Evolutionary conservation across 306 rosid genomes (phyloP), one percentile per base, ranked within the genome.

Genomic region (Quercus engelmannii): DNA sequence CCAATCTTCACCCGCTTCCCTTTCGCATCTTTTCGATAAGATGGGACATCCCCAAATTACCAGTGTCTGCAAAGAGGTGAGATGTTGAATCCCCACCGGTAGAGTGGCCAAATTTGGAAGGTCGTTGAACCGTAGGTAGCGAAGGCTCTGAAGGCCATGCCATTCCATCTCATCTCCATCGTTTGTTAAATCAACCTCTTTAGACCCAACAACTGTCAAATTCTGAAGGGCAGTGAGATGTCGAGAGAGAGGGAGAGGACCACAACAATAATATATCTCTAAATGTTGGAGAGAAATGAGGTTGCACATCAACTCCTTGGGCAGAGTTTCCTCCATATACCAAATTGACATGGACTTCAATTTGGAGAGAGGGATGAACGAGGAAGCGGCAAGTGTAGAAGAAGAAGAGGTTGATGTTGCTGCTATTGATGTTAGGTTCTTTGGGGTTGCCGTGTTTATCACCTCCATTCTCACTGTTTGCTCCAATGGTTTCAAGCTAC

Each of bases 141-240:
- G 2, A 20, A 61, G 38, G 31, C 33, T 61, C 3, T 0, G 0
- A 4, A 61, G 67, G 18, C 7, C 19, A 3, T 11, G 18, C 68
- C 68, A 23, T 61, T 11, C 17, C 18, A 61, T 61, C 49, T 78
- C 77, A 61, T 59, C 4, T 25, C 52, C 14, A 46, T 5, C 9
- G 41, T 46, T 46, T 46, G 52, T 8, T 11, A 46, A 72, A 5
- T 64, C 77, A 49, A 71, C 6, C 13, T 71, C 23, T 18, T 71
- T 33, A 28, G 0, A 71, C 2, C 0, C 0, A 0, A 0, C 0
- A 62, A 79, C n/a, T 9, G 0, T 0, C 19, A 79, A 41, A 0
- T 12, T 1, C 2, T 2, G 10, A 56, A 79, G 28, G 15, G 26
- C 11, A 13, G 26, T 46, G 52, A 46, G 52, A 10, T 46, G 52